These are phyloP conservation scores for Geosmithia morbida DNA, from an alignment of 2,329 filamentous ascomycete genomes.

Conservation along the genomic window DNA sequence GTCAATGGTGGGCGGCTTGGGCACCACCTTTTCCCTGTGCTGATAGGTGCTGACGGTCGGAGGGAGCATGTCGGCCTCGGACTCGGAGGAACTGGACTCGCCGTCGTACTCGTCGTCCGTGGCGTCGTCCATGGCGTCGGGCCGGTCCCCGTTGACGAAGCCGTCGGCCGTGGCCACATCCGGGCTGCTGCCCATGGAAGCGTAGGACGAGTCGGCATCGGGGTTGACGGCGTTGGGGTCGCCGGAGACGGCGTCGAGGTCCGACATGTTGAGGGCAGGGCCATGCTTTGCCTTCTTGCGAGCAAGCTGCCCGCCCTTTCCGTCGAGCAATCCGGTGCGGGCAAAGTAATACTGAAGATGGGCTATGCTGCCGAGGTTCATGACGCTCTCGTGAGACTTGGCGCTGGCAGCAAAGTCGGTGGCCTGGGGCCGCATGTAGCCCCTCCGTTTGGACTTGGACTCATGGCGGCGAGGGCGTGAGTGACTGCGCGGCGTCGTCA, in stretches of 20 bases:
- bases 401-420: slow-evolving; percentile 87
- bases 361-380: slow-evolving; percentile 91
- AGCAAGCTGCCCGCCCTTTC: slow-evolving; percentile 76
- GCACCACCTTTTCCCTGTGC: slow-evolving; percentile 64
- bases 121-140: slow-evolving; percentile 19
- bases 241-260: slow-evolving; percentile 21
- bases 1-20: slow-evolving; percentile 69
- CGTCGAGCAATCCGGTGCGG: slow-evolving; percentile 80
- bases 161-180: slow-evolving; percentile 26
- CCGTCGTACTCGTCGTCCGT: slow-evolving; percentile 34
- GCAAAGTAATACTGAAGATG: slow-evolving; percentile 99
- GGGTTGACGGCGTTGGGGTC: slow-evolving; percentile 25
- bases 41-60: slow-evolving; percentile 95
- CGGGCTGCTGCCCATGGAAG: slow-evolving; percentile 44
- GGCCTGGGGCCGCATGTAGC: slow-evolving; percentile 76
- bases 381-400: slow-evolving; percentile 79
- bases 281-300: slow-evolving; percentile 52
- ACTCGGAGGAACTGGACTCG: slow-evolving; percentile 43
- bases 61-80: slow-evolving; percentile 72
- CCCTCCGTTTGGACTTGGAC: slow-evolving; percentile 42
- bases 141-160: slow-evolving; percentile 2
- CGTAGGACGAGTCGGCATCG: slow-evolving; percentile 45
- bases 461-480: slow-evolving; percentile 7
- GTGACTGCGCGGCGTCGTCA: slow-evolving; percentile 4
- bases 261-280: slow-evolving; percentile 42